Evolutionary conservation across 2,329 filamentous ascomycete species (phyloP).

Genomic region (Penicillium sp.): DNA sequence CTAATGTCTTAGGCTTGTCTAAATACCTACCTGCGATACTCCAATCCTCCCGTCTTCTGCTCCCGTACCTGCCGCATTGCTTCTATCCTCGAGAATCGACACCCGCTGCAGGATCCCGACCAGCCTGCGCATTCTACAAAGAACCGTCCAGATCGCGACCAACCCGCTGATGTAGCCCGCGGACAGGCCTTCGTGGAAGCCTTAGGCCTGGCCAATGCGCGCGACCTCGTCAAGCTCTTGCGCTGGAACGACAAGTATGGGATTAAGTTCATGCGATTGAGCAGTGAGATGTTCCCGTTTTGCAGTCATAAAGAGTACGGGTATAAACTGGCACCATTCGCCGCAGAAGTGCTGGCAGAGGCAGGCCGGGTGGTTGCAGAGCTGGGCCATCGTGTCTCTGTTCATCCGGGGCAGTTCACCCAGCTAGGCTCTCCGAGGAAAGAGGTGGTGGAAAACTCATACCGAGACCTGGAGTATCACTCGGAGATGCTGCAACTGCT

Average conservation of each 20-base stretch:
- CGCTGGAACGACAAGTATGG: slow-evolving; percentile 89
- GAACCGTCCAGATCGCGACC: slow-evolving; percentile 76
- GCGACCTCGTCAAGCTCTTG: slow-evolving; percentile 81
- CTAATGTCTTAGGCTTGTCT: slow-evolving; percentile 67
- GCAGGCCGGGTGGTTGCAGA: slow-evolving; percentile 75
- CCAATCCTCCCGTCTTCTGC: slow-evolving; percentile 82
- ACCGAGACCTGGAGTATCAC: slow-evolving; percentile 86
- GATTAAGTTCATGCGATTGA: slow-evolving; percentile 89
- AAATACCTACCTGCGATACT: slow-evolving; percentile 83
- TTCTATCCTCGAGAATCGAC: slow-evolving; percentile 84
- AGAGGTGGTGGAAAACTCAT: slow-evolving; percentile 72
- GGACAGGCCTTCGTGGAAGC: slow-evolving; percentile 74
- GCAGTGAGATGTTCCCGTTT: slow-evolving; percentile 96
- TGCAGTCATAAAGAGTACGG: slow-evolving; percentile 85
- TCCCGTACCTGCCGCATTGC: slow-evolving; percentile 89
- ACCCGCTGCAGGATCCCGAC: slow-evolving; percentile 73
- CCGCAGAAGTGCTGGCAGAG: slow-evolving; percentile 72
- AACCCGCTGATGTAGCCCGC: slow-evolving; percentile 65
- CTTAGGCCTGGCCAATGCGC: slow-evolving; percentile 77
- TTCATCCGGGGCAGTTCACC: slow-evolving; percentile 90
- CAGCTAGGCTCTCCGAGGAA: slow-evolving; percentile 81
- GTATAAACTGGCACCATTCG: slow-evolving; percentile 82
- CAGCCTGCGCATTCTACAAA: slow-evolving; percentile 80
- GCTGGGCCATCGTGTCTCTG: slow-evolving; percentile 81
- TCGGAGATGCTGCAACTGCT: slow-evolving; percentile 79